Conservation (phyloP, 352 stramenopile genomes). For the Globisporangium yorkense region DNA sequence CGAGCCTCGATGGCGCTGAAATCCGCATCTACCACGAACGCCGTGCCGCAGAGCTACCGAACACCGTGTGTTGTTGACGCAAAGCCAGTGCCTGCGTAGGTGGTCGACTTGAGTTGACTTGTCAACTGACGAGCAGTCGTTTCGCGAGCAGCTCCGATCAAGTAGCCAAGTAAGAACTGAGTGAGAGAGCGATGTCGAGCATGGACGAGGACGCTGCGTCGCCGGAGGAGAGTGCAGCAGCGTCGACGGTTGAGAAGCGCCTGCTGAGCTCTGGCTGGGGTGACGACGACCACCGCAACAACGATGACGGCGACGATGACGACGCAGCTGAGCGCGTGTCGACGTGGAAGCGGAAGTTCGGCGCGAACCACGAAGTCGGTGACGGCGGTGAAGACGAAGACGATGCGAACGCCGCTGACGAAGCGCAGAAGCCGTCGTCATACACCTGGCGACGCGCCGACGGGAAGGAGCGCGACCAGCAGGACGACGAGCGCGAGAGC, state of each 20-base stretch:
- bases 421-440: slow-evolving; percentile 12
- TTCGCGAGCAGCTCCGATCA: too few relatives aligned
- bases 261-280: slow-evolving; percentile 24
- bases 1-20: too few relatives aligned
- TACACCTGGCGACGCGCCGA: slow-evolving; percentile 73
- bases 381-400: slow-evolving; percentile 11
- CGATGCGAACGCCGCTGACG: slow-evolving; percentile 8
- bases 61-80: too few relatives aligned
- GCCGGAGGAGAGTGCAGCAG: background rate
- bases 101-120: too few relatives aligned
- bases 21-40: too few relatives aligned
- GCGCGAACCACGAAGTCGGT: slow-evolving; percentile 1
- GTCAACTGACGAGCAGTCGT: too few relatives aligned
- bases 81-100: too few relatives aligned
- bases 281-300: slow-evolving; percentile 10
- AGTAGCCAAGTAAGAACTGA: too few relatives aligned
- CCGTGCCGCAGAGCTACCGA: too few relatives aligned
- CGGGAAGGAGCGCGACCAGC: slow-evolving; percentile 23
- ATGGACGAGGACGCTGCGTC: background rate
- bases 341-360: slow-evolving; percentile 6
- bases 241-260: slow-evolving; percentile 8
- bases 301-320: slow-evolving; percentile 2
- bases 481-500: slow-evolving; percentile 25
- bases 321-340: slow-evolving; percentile 4
- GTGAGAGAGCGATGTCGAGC: background rate